Base-by-base conservation (phyloP, 345 rosid species). In the Euphorbia peplus region DNA sequence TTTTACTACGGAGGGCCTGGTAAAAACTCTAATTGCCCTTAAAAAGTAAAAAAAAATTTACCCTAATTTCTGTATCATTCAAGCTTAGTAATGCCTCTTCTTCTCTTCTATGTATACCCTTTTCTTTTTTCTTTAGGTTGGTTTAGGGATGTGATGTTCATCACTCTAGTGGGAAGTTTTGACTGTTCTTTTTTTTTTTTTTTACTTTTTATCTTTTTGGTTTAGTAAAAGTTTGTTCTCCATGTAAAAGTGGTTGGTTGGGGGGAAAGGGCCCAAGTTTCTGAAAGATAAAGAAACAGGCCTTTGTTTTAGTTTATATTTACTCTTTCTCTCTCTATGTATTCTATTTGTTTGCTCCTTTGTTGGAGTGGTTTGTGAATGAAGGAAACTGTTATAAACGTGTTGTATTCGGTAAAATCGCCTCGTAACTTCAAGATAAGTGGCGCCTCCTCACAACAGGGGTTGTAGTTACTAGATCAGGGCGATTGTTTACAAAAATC, bases 1-100 rank as follows among this genome's bases (percentile, higher is more conserved):
- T 91, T 95, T 63, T 91, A 95, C 75, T 91, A 88, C 68, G 96
- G 99, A 60, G 98, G 99, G 54, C 98, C 98, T 52, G 98, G 97
- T 68, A 91, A 76, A 78, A 95, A 86, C 77, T 73, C 85, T 32
- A 90, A 90, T 42, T 95, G 98, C 79, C 83, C 79, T 32, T 93
- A 75, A 83, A 69, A 18, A 8, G 4, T 18, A n/a, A 59, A 67
- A 51, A 13, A 44, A 9, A 28, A 42, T 61, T 50, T 53, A 50
- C 29, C 64, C 44, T 11, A 32, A 32, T 25, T 28, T 13, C 16
- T 85, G 89, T 85, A 87, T 80, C 80, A 85, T 85, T 82, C 88
- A 78, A 56, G n/a, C 66, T 74, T 69, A 79, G 83, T 77, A 70
- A 79, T 70, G 67, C 41, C 58, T 58, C 44, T 44, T 71, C 67